phyloP scores from a whole-genome alignment of 2,329 filamentous ascomycete genomes.

The Colletotrichum tropicale region DNA sequence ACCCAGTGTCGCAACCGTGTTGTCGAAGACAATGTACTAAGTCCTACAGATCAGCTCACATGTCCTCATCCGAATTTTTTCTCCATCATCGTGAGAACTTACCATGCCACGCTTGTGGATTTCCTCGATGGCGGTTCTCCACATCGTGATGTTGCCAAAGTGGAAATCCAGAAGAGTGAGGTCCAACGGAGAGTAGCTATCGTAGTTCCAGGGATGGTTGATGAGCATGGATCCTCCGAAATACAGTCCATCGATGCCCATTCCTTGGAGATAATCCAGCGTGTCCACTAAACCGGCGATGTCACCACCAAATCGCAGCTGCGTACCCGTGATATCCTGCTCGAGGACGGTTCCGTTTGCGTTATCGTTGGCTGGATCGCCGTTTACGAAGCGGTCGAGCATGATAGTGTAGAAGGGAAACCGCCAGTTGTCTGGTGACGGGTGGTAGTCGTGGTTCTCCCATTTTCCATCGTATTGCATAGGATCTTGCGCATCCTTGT shows the following conservation, averaged over 20 bases:
- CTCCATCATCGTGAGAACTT: conserved; percentile 44
- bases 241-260: conserved; percentile 68
- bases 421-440: conserved; percentile 66
- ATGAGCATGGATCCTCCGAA: conserved; percentile 67
- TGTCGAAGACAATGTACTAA: conserved; percentile 71
- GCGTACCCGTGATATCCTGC: conserved; percentile 63
- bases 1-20: conserved; percentile 68
- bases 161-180: conserved; percentile 69
- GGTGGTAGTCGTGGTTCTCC: conserved; percentile 53
- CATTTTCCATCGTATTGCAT: conserved; percentile 63
- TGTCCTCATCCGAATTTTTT: not conserved
- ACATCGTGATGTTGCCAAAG: conserved; percentile 62
- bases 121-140: conserved; percentile 60
- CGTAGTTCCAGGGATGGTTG: conserved; percentile 67
- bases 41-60: conserved; percentile 62
- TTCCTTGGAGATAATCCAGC: conserved; percentile 67
- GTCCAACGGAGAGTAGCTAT: conserved; percentile 63
- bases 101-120: conserved; percentile 63
- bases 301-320: conserved; percentile 68
- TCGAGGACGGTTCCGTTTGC: conserved; percentile 65
- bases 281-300: conserved; percentile 63
- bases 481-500: conserved; percentile 56
- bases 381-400: conserved; percentile 68
- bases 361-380: conserved; percentile 67
- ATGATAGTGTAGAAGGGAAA: conserved; percentile 71